A percentile compares a stretch with the other conserved stretches of the same genome.
phyloP scores from a whole-genome alignment of 371 early-diverging fungal genomes.

The Mortierella sp. region DNA sequence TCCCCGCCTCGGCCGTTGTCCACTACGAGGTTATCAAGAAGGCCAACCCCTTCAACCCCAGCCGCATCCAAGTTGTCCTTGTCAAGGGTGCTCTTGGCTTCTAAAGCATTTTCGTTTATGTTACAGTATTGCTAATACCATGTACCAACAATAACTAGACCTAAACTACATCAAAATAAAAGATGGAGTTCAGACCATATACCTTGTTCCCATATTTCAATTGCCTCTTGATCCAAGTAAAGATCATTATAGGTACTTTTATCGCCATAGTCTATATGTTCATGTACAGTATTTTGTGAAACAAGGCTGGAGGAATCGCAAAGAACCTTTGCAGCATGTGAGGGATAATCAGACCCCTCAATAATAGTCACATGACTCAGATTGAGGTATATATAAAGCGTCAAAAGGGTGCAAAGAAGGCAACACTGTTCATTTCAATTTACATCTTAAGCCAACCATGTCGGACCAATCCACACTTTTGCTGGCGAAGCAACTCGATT shows the following conservation, averaged over 20 bases:
- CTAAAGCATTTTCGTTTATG: constrained; percentile 20
- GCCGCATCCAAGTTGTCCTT: constrained; percentile 54
- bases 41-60: constrained; percentile 51
- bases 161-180: neutral
- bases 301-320: neutral
- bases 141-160: constrained; percentile 7
- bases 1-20: constrained; percentile 49
- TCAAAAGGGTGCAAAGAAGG: neutral
- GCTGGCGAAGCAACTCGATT: constrained; percentile 69
- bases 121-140: constrained; percentile 3
- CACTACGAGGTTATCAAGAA: constrained; percentile 49
- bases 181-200: neutral
- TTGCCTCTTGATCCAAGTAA: no score
- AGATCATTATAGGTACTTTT: neutral
- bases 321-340: neutral
- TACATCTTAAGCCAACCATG: constrained; percentile 9
- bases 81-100: constrained; percentile 58
- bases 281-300: neutral
- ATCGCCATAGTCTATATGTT: neutral
- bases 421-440: neutral
- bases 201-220: neutral
- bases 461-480: constrained; percentile 58
- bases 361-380: neutral
- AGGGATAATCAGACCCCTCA: neutral
- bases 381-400: neutral